phyloP scores from a whole-genome alignment of 805 yeast species.

The Cyberlindnera mississippiensis region DNA sequence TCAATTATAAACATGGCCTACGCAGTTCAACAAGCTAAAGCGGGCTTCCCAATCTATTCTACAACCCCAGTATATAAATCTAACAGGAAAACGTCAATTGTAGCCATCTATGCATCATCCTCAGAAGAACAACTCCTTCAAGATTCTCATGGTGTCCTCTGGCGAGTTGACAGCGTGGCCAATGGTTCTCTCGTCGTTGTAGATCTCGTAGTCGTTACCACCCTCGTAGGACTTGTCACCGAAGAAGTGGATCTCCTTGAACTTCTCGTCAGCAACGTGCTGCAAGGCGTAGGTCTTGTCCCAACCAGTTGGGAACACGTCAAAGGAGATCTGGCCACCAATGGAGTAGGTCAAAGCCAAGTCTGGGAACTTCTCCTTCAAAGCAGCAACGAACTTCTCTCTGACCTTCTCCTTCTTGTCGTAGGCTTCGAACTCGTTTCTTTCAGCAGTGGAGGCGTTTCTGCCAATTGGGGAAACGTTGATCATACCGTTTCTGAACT shows the following conservation, averaged over 20 bases:
- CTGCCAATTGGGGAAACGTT: slow-evolving; percentile 98
- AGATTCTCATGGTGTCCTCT: slow-evolving; percentile 79
- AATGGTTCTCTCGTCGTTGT: slow-evolving; percentile 83
- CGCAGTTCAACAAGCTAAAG: too few relatives aligned
- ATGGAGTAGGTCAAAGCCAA: slow-evolving; percentile 89
- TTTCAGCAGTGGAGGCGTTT: slow-evolving; percentile 91
- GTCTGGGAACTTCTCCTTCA: slow-evolving; percentile 80
- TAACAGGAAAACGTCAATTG: neutral
- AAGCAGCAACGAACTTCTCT: slow-evolving; percentile 77
- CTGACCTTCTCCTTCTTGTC: slow-evolving; percentile 82
- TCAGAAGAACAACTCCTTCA: slow-evolving; percentile 68
- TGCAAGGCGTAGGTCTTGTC: slow-evolving; percentile 97
- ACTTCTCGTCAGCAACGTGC: slow-evolving; percentile 84
- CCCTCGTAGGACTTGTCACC: slow-evolving; percentile 98
- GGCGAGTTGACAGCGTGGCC: slow-evolving; percentile 94
- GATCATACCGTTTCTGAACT: slow-evolving; percentile 99
- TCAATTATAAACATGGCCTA: too few relatives aligned
- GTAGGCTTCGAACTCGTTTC: slow-evolving; percentile 85
- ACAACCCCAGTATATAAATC: too few relatives aligned
- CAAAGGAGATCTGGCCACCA: slow-evolving; percentile 99
- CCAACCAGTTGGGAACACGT: slow-evolving; percentile 99
- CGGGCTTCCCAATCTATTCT: too few relatives aligned
- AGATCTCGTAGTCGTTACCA: slow-evolving; percentile 98
- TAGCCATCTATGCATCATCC: neutral
- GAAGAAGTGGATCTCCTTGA: slow-evolving; percentile 89